phyloP scores from a whole-genome alignment of 345 rosid species.

The Leavenworthia alabamica region DNA sequence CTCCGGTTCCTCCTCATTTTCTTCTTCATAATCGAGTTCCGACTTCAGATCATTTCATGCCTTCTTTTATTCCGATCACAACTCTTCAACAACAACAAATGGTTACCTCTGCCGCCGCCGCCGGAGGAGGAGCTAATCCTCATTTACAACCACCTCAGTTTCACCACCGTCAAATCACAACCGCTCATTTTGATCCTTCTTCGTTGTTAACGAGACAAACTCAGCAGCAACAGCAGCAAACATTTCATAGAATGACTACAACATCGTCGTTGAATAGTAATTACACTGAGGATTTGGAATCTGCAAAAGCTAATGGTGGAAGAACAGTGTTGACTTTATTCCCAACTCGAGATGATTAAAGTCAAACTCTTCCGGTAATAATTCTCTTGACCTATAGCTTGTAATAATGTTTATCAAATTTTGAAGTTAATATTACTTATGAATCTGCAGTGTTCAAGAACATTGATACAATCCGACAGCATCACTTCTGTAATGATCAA shows the following conservation, averaged over 20 bases:
- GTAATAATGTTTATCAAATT: too few species aligned
- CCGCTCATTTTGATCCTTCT: conserved; percentile 55
- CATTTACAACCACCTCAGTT: conserved; percentile 52
- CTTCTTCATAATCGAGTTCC: conserved; percentile 57
- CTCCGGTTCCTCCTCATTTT: conserved; percentile 91
- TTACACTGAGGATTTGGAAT: conserved; percentile 63
- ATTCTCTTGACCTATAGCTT: too few species aligned
- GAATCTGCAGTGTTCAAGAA: conserved; percentile 13
- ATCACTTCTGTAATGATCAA: not conserved
- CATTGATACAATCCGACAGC: not conserved
- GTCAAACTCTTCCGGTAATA: conserved; percentile 7
- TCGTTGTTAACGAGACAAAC: conserved; percentile 53
- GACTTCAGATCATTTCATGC: conserved; percentile 72
- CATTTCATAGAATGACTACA: conserved; percentile 49
- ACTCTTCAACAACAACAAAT: too few species aligned
- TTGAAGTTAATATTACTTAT: too few species aligned
- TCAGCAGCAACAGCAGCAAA: conserved; percentile 39
- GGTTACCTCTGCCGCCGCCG: too few species aligned
- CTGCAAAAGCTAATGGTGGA: conserved; percentile 66
- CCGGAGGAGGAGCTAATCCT: conserved; percentile 52
- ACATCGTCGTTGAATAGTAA: conserved; percentile 48
- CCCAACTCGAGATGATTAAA: conserved; percentile 83
- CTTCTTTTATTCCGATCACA: conserved; percentile 53
- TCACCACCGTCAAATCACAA: conserved; percentile 63
- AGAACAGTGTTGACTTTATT: conserved; percentile 90